phyloP scores from a whole-genome alignment of 2,329 filamentous ascomycete genomes.

The Magnaporthales sp. region DNA sequence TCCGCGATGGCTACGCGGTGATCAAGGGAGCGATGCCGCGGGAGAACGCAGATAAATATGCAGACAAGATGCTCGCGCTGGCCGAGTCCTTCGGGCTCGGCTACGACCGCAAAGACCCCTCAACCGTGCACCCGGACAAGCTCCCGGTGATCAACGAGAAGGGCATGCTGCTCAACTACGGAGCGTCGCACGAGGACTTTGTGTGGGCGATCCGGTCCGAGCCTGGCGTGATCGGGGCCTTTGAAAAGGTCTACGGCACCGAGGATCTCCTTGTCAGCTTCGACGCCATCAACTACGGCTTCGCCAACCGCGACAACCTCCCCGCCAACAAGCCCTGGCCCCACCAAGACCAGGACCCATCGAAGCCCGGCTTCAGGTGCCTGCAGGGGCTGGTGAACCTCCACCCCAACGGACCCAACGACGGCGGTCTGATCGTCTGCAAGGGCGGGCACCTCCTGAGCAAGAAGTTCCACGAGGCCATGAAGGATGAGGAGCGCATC shows the following conservation, averaged over 20 bases:
- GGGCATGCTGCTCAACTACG: constrained; percentile 38
- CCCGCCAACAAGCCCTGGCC: constrained; percentile 32
- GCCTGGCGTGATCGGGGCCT: constrained; percentile 34
- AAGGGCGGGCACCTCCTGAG: constrained; percentile 18
- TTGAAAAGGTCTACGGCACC: constrained; percentile 35
- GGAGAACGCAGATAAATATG: constrained; percentile 8
- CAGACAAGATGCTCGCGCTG: constrained; percentile 8
- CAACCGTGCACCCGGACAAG: constrained; percentile 10
- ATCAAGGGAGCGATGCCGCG: constrained; percentile 15
- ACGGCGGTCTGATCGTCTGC: constrained; percentile 28
- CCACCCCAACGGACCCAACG: constrained; percentile 21
- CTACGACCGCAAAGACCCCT: constrained; percentile 12
- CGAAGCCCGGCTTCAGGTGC: constrained; percentile 37
- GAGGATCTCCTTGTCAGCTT: constrained; percentile 39
- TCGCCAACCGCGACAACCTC: constrained; percentile 29
- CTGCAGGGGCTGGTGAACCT: constrained; percentile 36
- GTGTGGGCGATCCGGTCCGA: constrained; percentile 38
- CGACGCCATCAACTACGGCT: constrained; percentile 35
- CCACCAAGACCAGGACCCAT: constrained; percentile 35
- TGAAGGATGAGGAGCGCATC: constrained; percentile 21
- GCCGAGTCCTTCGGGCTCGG: constrained; percentile 6
- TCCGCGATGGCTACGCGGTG: constrained; percentile 17
- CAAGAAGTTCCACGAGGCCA: constrained; percentile 25
- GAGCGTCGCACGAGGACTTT: constrained; percentile 37
- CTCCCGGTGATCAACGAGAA: constrained; percentile 31